These are phyloP conservation scores for Clitopilus hobsonii DNA, from an alignment of 768 basidiomycete species.

Conservation along the genomic window DNA sequence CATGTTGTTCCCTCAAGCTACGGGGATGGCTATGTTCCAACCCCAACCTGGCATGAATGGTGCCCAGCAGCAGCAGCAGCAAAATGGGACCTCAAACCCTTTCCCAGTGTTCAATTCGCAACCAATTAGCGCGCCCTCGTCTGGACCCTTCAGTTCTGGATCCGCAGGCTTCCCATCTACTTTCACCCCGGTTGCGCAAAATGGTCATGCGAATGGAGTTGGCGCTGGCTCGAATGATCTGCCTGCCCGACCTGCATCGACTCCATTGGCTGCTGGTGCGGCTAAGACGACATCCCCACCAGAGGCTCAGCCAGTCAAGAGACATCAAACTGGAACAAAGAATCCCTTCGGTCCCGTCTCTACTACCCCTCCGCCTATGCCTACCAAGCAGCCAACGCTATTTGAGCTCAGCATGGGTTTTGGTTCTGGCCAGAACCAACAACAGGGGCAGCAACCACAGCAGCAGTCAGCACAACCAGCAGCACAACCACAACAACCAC, in stretches of 20 bases:
- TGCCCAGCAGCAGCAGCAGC: constrained; percentile 7
- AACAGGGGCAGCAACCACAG: constrained; percentile 21
- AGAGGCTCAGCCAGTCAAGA: constrained; percentile 59
- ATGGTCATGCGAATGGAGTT: constrained; percentile 12
- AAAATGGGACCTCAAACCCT: constrained; percentile 8
- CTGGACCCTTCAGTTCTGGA: constrained; percentile 14
- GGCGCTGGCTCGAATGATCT: constrained; percentile 19
- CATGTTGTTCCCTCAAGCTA: constrained; percentile 61
- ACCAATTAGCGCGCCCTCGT: constrained; percentile 9
- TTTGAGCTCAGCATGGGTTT: constrained; percentile 67
- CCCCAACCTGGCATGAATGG: constrained; percentile 17
- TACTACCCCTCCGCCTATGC: constrained; percentile 58
- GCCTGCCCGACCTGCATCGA: constrained; percentile 66
- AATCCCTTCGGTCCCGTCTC: constrained; percentile 90
- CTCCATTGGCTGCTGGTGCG: constrained; percentile 53
- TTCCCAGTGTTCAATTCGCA: constrained; percentile 13
- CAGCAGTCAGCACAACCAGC: constrained; percentile 19
- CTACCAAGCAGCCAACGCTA: constrained; percentile 68
- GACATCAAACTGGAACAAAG: constrained; percentile 89
- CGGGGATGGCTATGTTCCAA: constrained; percentile 48
- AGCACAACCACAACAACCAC: constrained; percentile 13
- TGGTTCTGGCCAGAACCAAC: constrained; percentile 14
- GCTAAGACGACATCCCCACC: constrained; percentile 33
- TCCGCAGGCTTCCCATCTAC: constrained; percentile 15
- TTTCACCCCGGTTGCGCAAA: constrained; percentile 17